Base-by-base conservation (phyloP, 805 yeast genomes). In the Komagataella ulmi region DNA sequence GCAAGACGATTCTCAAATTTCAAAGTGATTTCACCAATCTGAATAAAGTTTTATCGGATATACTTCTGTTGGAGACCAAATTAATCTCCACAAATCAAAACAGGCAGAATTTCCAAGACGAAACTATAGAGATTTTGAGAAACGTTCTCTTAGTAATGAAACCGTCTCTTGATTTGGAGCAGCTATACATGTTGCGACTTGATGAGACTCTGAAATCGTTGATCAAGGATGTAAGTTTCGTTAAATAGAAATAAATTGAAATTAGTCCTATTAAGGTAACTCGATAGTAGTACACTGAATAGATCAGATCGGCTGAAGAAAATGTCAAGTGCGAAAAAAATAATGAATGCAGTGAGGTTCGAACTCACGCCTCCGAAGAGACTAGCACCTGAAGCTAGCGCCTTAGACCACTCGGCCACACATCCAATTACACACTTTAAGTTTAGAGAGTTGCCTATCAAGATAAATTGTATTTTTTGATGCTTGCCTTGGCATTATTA, bases 1-100 rank as follows among this genome's bases (percentile, higher is more conserved):
- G 95, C 52, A 85, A 85, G 59, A 58, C 69, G 61, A 40, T 76
- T 47, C 61, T 67, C 55, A 65, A 63, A 17, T 62, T 64, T 44
- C 57, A 65, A 7, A 59, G 61, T 49, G 52, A 53, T n/a, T 30
- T 24, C 14, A 24, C 48, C 14, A 54, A 64, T 45, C 49, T 60
- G 24, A 60, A 58, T 46, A 47, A 49, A 7, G 58, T 58, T 14
- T 63, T 63, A 7, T 58, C 62, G 10, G 62, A 61, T 49, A 47
- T 66, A 8, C 53, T 66, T 47, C 55, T 58, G 3, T 24, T 65
- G 8, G 57, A 59, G 2, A 57, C 67, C 48, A 65, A 60, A 48
- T 55, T 64, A 45, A 24, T 65, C 30, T 51, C 50, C 17, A 60
- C 57, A 50, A 58, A 62, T 45, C 49, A 53, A 6, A 54, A 55